Evolutionary conservation across 257 asterid genomes (phyloP), one percentile per base, ranked within the genome.

Genomic region (Mentha longifolia): DNA sequence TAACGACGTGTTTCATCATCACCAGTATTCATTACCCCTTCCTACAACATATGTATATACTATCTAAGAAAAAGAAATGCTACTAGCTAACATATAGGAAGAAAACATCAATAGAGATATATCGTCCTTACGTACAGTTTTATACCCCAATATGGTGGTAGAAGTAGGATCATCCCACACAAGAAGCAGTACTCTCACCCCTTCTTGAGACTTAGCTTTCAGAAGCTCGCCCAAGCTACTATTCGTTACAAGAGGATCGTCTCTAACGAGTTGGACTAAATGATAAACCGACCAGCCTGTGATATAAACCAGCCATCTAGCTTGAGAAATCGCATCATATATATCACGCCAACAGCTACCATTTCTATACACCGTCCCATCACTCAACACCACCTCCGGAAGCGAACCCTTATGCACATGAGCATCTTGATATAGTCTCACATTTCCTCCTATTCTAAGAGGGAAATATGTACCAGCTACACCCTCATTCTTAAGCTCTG

Each of bases 131-230:
- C 25, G 25, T 85, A 93, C 98, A 68, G 95, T 86, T 89, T 76
- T 87, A 59, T 82, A 93, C 67, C 98, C 98, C 80, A 91, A 82
- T 43, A 93, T 83, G 80, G 86, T 87, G 50, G 87, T 84, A 1
- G 98, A 93, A 28, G 98, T 93, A 30, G 98, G 98, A 82, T 93
- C 96, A 64, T 93, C 98, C 97, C 98, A 93, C 19, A 93, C 82
- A 3, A 93, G 96, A 56, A 93, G 91, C 76, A 93, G 58, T 35
- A 93, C 95, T 69, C 97, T 84, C 65, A 93, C 97, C 35, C 97
- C 98, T 82, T 93, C 98, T 69, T 91, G 95, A 43, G 98, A 93
- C 88, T 91, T 93, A 17, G 63, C 68, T 72, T 88, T 91, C 71
- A 93, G 83, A 76, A 93, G 83, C 45, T 93, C 94, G 10, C 98